Percentiles rank a stretch among this genome's conserved stretches.
These are phyloP conservation scores for Fusarium verrucosum DNA, from an alignment of 2,329 filamentous ascomycete genomes.

Conservation along the genomic window DNA sequence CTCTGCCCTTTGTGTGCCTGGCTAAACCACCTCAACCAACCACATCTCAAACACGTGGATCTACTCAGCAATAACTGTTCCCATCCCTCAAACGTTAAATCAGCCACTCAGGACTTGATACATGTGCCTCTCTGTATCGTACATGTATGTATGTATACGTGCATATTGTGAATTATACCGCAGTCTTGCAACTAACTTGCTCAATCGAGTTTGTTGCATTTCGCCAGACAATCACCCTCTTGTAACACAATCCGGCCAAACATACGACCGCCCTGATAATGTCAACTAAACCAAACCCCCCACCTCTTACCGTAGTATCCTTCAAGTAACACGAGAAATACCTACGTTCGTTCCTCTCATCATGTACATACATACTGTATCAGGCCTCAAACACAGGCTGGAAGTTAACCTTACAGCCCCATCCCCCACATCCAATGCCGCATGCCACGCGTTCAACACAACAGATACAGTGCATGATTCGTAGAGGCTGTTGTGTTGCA, in stretches of 20 bases:
- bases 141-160: neutral
- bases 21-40: slow-evolving; percentile 12
- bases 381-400: slow-evolving; percentile 11
- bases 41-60: slow-evolving; percentile 33
- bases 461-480: slow-evolving; percentile 32
- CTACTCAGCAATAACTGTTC: slow-evolving; percentile 27
- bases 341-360: neutral
- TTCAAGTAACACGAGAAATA: slow-evolving; percentile 22
- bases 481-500: slow-evolving; percentile 1
- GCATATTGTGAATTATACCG: neutral
- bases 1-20: slow-evolving; percentile 4
- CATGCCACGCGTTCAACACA: slow-evolving; percentile 36
- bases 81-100: slow-evolving; percentile 10
- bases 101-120: slow-evolving; percentile 7
- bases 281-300: slow-evolving; percentile 3
- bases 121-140: neutral
- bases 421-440: slow-evolving; percentile 20
- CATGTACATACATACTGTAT: too few relatives aligned
- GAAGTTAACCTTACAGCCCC: neutral
- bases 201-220: neutral
- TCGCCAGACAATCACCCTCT: neutral
- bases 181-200: slow-evolving; percentile 7
- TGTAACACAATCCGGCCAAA: neutral
- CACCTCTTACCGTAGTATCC: slow-evolving; percentile 13
- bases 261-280: slow-evolving; percentile 4